Evolutionary conservation across 2,329 filamentous ascomycete species (phyloP).

Genomic region (Nakataea oryzae): DNA sequence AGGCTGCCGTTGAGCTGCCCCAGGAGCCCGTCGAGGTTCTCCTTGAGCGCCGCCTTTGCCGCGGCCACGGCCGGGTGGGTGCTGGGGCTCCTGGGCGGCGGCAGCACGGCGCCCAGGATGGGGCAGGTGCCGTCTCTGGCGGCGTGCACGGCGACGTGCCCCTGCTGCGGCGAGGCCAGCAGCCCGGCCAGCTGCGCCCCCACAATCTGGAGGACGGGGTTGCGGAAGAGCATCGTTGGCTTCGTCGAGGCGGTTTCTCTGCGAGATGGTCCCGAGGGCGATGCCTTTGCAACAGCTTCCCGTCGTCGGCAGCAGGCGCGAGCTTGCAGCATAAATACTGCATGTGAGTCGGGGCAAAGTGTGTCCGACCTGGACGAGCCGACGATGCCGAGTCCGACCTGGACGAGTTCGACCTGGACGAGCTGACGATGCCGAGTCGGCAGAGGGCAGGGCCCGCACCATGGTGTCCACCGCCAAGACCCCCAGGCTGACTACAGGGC

Average conservation of each 20-base stretch:
- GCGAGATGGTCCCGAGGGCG: too few species aligned
- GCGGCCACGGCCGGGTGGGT: not conserved
- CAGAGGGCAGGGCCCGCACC: too few species aligned
- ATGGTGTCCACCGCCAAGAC: too few species aligned
- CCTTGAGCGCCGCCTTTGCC: not conserved
- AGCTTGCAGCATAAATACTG: too few species aligned
- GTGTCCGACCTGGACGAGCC: too few species aligned
- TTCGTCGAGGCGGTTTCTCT: not conserved
- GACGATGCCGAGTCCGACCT: too few species aligned
- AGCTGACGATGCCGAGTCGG: too few species aligned
- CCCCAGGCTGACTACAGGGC: too few species aligned
- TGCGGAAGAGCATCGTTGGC: not conserved
- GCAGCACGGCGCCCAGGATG: not conserved
- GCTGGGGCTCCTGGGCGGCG: not conserved
- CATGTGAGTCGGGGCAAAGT: too few species aligned
- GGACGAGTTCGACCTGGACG: too few species aligned
- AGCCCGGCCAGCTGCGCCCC: not conserved
- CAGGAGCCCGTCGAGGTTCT: not conserved
- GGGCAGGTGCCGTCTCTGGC: not conserved
- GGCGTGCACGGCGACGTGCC: not conserved
- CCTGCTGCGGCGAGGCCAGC: not conserved
- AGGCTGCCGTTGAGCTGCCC: not conserved
- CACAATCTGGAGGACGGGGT: not conserved
- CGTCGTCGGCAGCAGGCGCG: too few species aligned
- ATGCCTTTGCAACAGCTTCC: too few species aligned